Conservation (phyloP, 83 land plant species). For the Picea engelmannii region DNA sequence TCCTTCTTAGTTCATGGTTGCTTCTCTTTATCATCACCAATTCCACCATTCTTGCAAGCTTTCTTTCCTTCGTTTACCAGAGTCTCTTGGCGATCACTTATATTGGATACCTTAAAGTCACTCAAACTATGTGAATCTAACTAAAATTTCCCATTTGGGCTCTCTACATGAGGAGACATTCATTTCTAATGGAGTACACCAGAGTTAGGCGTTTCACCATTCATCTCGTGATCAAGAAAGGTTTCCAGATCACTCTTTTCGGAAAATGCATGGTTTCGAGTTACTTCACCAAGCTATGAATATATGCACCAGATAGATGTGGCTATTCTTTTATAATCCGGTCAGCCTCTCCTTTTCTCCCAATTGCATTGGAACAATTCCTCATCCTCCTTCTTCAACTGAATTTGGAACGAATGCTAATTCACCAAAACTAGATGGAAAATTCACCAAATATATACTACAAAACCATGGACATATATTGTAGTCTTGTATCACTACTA, state of each 20-base stretch:
- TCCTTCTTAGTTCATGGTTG: no score
- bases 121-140: neutral
- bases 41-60: no score
- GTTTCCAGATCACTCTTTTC: neutral
- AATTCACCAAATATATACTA: neutral
- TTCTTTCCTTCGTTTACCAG: neutral
- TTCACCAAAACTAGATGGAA: neutral
- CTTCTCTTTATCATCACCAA: no score
- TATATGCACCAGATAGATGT: constrained; percentile 60
- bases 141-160: neutral
- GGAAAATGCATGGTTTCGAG: constrained; percentile 31
- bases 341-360: constrained; percentile 13
- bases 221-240: neutral
- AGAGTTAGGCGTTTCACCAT: neutral
- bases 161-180: neutral
- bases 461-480: neutral
- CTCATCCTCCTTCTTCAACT: constrained; percentile 8
- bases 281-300: constrained; percentile 60
- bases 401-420: neutral
- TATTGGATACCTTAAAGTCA: neutral
- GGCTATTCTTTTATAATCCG: constrained; percentile 35
- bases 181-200: neutral
- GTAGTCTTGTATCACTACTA: neutral
- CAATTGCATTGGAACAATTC: constrained; percentile 16
- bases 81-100: neutral